Evolutionary conservation across 2,329 filamentous ascomycete genomes (phyloP).

Genomic region (Tolypocladium amazonense): DNA sequence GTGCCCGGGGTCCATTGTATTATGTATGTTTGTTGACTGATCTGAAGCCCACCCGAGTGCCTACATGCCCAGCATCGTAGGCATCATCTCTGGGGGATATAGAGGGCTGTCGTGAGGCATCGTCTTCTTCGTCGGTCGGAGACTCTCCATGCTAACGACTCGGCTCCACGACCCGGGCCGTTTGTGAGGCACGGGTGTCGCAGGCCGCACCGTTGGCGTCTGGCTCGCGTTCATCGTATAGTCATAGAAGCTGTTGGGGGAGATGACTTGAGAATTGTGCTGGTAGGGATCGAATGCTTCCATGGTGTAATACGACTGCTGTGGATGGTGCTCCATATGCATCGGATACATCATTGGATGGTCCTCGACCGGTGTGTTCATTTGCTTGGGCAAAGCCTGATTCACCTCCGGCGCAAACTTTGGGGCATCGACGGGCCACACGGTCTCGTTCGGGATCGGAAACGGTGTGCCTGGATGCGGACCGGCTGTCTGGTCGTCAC

Average conservation of each 20-base stretch:
- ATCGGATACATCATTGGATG: slow-evolving; percentile 18
- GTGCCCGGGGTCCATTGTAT: neutral
- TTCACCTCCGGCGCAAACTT: slow-evolving; percentile 25
- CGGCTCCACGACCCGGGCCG: slow-evolving; percentile 28
- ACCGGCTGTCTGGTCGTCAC: slow-evolving; percentile 20
- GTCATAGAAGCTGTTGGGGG: slow-evolving; percentile 10
- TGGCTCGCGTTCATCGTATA: slow-evolving; percentile 15
- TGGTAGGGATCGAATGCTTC: slow-evolving; percentile 8
- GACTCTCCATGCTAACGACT: slow-evolving; percentile 24
- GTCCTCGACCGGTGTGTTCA: slow-evolving; percentile 19
- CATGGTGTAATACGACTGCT: slow-evolving; percentile 13
- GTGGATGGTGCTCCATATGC: slow-evolving; percentile 18
- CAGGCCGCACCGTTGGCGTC: slow-evolving; percentile 19
- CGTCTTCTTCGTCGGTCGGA: slow-evolving; percentile 24
- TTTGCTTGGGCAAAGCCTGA: slow-evolving; percentile 16
- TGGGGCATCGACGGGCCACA: slow-evolving; percentile 26
- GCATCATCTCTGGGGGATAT: slow-evolving; percentile 10
- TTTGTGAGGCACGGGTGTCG: slow-evolving; percentile 26
- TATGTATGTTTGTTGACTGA: neutral
- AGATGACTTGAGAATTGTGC: slow-evolving; percentile 5
- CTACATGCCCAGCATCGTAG: slow-evolving; percentile 15
- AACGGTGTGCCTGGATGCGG: slow-evolving; percentile 31
- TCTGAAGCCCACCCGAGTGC: neutral
- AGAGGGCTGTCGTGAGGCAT: slow-evolving; percentile 17
- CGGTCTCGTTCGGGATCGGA: slow-evolving; percentile 25